Evolutionary conservation across 2,329 filamentous ascomycete genomes (phyloP).

Genomic region (Coniosporium tulheliwenetii): DNA sequence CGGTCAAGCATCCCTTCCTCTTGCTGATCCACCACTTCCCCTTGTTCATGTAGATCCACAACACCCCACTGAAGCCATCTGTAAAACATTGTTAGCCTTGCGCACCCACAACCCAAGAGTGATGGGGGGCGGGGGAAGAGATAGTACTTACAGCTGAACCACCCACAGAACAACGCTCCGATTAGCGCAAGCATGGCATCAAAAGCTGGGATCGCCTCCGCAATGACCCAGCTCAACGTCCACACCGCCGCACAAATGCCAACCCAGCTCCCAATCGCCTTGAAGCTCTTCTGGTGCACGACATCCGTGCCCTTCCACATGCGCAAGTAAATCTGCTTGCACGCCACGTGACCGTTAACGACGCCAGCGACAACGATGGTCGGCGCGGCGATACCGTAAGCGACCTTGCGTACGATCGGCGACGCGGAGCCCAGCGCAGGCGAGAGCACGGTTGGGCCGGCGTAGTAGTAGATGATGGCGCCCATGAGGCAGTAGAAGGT

Average conservation of each 20-base stretch:
- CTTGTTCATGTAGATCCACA: conserved; percentile 33
- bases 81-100: not conserved
- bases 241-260: conserved; percentile 39
- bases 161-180: conserved; percentile 43
- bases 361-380: conserved; percentile 60
- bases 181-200: conserved; percentile 50
- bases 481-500: conserved; percentile 50
- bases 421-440: conserved; percentile 52
- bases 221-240: conserved; percentile 50
- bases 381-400: conserved; percentile 52
- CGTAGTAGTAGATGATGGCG: conserved; percentile 52
- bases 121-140: not conserved
- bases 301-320: conserved; percentile 43
- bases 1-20: conserved; percentile 27
- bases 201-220: conserved; percentile 55
- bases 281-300: conserved; percentile 19
- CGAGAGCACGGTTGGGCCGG: conserved; percentile 43
- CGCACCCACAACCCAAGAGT: not conserved
- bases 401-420: conserved; percentile 41
- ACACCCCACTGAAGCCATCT: conserved; percentile 24
- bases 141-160: conserved; percentile 44
- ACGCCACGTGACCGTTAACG: conserved; percentile 51
- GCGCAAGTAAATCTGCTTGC: conserved; percentile 50
- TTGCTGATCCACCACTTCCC: conserved; percentile 23
- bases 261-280: conserved; percentile 42